Conservation (phyloP, 2,329 filamentous ascomycete species). For the Paramyrothecium roridum region DNA sequence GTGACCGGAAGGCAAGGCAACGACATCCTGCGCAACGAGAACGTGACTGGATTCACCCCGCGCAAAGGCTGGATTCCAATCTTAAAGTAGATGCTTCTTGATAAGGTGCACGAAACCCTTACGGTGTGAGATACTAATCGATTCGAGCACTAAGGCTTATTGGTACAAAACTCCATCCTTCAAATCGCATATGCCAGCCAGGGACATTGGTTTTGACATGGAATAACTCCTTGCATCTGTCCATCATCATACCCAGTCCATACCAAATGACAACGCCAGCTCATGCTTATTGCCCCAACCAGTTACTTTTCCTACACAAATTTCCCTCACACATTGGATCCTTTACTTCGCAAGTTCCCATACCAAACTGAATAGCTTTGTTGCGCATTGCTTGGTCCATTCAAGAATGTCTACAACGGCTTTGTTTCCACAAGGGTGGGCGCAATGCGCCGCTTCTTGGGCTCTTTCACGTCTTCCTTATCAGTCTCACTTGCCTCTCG, state of each 20-base stretch:
- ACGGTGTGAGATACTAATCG: too few species aligned
- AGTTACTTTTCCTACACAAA: neutral
- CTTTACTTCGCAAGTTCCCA: too few species aligned
- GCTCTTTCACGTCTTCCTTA: constrained; percentile 48
- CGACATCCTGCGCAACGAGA: constrained; percentile 61
- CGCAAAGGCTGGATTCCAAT: constrained; percentile 58
- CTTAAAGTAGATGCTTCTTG: constrained; percentile 22
- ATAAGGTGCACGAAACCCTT: constrained; percentile 14
- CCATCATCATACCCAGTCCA: too few species aligned
- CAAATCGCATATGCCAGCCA: neutral
- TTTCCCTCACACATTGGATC: too few species aligned
- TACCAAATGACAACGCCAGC: constrained; percentile 22
- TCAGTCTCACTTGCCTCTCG: constrained; percentile 56
- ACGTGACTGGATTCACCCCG: constrained; percentile 51
- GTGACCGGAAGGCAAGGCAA: constrained; percentile 58
- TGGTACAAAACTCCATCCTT: neutral
- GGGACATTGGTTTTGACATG: too few species aligned
- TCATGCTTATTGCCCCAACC: constrained; percentile 17
- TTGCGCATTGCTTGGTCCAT: too few species aligned
- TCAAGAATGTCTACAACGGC: constrained; percentile 3
- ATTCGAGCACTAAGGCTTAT: neutral
- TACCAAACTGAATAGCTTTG: too few species aligned
- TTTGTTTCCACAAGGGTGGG: constrained; percentile 55
- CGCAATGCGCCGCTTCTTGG: constrained; percentile 69
- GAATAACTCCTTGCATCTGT: too few species aligned